phyloP scores from a whole-genome alignment of 192 early-diverging fungal genomes.

The Entomortierella lignicola region DNA sequence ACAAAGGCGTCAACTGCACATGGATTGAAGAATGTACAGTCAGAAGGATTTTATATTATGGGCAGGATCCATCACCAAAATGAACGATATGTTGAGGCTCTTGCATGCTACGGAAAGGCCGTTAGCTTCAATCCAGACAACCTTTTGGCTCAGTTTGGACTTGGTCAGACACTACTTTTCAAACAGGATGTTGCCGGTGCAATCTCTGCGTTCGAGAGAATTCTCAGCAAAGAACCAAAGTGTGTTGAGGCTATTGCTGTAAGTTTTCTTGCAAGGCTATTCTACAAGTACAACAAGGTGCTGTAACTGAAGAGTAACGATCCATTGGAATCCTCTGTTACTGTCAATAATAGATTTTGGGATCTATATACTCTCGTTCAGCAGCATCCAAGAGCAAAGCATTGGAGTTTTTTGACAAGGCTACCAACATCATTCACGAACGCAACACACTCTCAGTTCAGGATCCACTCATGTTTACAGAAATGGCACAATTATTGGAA shows the following conservation, averaged over 20 bases:
- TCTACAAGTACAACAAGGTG: too few relatives aligned
- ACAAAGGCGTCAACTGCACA: slow-evolving; percentile 41
- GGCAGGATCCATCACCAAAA: slow-evolving; percentile 51
- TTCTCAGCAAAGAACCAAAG: slow-evolving; percentile 68
- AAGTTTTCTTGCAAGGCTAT: too few relatives aligned
- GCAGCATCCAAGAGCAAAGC: slow-evolving; percentile 75
- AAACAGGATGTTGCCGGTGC: slow-evolving; percentile 58
- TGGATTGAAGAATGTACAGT: slow-evolving; percentile 46
- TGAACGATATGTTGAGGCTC: slow-evolving; percentile 64
- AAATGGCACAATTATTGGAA: slow-evolving; percentile 75
- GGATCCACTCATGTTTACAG: slow-evolving; percentile 69
- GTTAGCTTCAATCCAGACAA: slow-evolving; percentile 75
- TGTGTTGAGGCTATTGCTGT: slow-evolving; percentile 73
- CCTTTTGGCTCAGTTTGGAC: slow-evolving; percentile 74
- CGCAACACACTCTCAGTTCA: slow-evolving; percentile 58
- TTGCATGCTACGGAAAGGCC: slow-evolving; percentile 73
- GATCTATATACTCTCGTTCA: slow-evolving; percentile 69
- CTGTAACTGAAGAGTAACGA: too few relatives aligned
- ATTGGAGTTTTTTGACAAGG: slow-evolving; percentile 72
- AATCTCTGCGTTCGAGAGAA: slow-evolving; percentile 66
- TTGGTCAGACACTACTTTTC: slow-evolving; percentile 79
- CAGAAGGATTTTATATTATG: slow-evolving; percentile 51
- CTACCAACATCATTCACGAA: slow-evolving; percentile 66
- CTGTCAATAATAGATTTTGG: slow-evolving; percentile 57
- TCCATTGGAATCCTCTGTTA: too few relatives aligned